Evolutionary conservation across 2,329 filamentous ascomycete genomes (phyloP), one percentile per base, ranked within the genome.

Genomic region (Venturia asperata): DNA sequence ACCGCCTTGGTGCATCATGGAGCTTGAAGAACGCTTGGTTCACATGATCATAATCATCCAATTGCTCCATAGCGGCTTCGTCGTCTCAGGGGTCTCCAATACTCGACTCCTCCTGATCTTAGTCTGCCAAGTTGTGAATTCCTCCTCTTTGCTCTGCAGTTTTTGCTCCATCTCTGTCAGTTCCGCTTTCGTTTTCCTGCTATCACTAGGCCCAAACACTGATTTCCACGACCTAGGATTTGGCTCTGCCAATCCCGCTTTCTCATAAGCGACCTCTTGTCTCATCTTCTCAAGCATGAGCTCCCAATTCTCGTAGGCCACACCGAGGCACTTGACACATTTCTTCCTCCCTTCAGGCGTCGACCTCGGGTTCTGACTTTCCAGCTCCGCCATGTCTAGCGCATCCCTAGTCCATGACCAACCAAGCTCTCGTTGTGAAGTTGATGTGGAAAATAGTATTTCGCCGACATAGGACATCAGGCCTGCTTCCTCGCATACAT

Each of bases 381-480:
- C 63, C 73, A 70, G 4, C 75, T 92, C 92, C 2, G 92, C 89
- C 1, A 89, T 78, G 69, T 92, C 88, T 41, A 96, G 91, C 34
- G 89, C 92, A 68, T 96, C 91, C 65, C 91, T 85, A 0, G 93
- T 96, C 93, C 93, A 97, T 6, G 87, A 86, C 1, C 97, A 80
- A 0, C 92, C 93, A 67, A 89, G 87, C 61, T 90, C 86, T 64
- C 63, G 74, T 75, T 4, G 73, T 24, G 34, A 67, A 4, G 79
- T 77, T n/a, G 83, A 82, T 5, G 83, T 84, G 0, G 90, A 85
- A 75, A 89, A 97, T 41, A 97, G 82, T 63, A 97, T 96, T 77
- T 97, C 93, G 66, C 93, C 93, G 68, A 97, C 93, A 75, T 96
- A 94, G 30, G 92, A 83, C 81, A 91, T 92, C 17, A 97, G 77